Evolutionary conservation across 2,329 filamentous ascomycete species (phyloP), one percentile per base, ranked within the genome.

Genomic region (Fulvia fulva): DNA sequence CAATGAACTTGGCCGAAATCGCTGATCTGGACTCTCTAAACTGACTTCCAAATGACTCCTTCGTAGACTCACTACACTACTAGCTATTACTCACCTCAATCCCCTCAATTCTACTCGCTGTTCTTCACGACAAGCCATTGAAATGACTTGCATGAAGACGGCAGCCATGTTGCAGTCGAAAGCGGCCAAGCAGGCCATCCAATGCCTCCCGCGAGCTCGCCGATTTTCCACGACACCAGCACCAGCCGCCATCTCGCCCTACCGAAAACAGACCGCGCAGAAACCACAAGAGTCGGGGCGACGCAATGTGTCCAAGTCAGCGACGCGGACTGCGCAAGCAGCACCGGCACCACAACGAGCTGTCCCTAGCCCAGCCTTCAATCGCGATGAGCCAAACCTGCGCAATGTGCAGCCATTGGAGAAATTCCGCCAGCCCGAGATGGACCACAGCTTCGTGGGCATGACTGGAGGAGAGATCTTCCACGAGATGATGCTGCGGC

Each of bases 401-500:
- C 67, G 70, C 37, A 71, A 77, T 67, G 73, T 78, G 55, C 75
- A 78, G 65, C 78, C 77, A 44, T 68, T 80, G 65, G 73, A 75
- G 70, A 76, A 76, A 54, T 79, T 75, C 70, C 71, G 73, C 59
- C 71, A 75, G 55, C 78, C 75, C 22, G 78, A 80, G 66, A 78
- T 81, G 78, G 79, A 81, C 70, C 78, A 81, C 67, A 79, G 77
- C 60, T 96, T 97, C 76, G 91, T 97, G 71, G 93, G 93, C 63
- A 93, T 92, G 82, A 96, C 86, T 51, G 93, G 94, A 72, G 94
- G 94, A 72, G 88, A 97, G 76, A 97, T 97, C 68, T 96, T 97
- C 77, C 92, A 97, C 76, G 93, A 97, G 78, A 97, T 97, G 93
- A 97, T 99, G 92, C 82, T 96, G 62, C 84, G 93, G 71, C 89